Evolutionary conservation across 2,329 filamentous ascomycete species (phyloP), one percentile per base, ranked within the genome.

Genomic region (Paracamarosporium sp.): DNA sequence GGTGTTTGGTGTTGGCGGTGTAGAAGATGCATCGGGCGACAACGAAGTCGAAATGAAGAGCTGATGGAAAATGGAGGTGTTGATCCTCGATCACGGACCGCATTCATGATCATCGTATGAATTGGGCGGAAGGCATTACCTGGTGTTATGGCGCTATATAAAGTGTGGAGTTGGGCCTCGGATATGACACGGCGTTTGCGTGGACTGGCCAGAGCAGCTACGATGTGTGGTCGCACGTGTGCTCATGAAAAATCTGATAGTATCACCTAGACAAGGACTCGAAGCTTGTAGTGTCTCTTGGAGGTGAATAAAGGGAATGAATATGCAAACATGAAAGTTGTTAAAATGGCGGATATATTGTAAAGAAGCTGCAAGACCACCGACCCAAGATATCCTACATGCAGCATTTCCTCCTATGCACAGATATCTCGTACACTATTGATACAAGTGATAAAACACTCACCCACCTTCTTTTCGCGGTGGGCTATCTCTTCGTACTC

Each of bases 1-100:
- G 68, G 76, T 90, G 5, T 90, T 90, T 20, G 59, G 47, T 5
- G 12, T 56, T 28, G 33, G 45, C 12, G 47, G 33, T 27, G 41
- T 22, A 8, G 62, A 67, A 50, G 36, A 38, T 5, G 55, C 24
- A 7, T 43, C 47, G 1, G 40, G 17, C 1, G 65, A 62, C 22
- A 56, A 59, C 22, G 68, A 69, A 47, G 68, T 70, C 12, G 72
- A 73, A 53, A 74, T 74, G 72, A 67, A 70, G 65, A 71, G 63
- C 31, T 72, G 64, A 70, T 33, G 24, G 35, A 9, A 11, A 13
- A 9, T 13, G 28, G 6, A 17, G 12, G 5, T 6, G 1, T n/a
- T 28, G 33, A 11, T 9, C 15, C 13, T 12, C 22, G 20, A 25
- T 15, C 22, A 17, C 27, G 27, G 25, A 36, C 40, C 43, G 22